phyloP scores from a whole-genome alignment of 2,329 filamentous ascomycete genomes.

The Cordyceps javanica region DNA sequence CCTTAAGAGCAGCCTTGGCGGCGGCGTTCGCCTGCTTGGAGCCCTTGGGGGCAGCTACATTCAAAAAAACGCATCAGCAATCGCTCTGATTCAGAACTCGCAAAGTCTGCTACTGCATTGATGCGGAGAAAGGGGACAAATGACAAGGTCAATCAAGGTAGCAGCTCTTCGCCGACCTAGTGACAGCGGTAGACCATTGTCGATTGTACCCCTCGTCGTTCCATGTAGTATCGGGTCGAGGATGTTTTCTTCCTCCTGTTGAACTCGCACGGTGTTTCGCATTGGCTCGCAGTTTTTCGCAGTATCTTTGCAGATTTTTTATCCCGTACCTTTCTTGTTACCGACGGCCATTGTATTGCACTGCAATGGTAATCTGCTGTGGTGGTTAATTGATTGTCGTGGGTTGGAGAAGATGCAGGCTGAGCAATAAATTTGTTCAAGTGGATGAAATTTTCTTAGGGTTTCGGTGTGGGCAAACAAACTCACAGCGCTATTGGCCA shows the following conservation, averaged over 20 bases:
- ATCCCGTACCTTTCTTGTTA: slow-evolving; percentile 43
- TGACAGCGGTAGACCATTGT: not conserved
- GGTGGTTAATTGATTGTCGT: slow-evolving; percentile 20
- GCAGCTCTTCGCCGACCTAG: no score
- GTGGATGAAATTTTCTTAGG: no score
- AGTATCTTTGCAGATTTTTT: slow-evolving; percentile 16
- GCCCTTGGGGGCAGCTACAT: slow-evolving; percentile 55
- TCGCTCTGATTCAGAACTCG: slow-evolving; percentile 66
- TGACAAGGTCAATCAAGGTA: not conserved
- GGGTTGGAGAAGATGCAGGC: slow-evolving; percentile 13
- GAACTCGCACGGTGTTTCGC: not conserved
- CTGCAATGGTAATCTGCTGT: slow-evolving; percentile 21
- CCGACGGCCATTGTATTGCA: slow-evolving; percentile 28
- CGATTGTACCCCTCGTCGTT: not conserved
- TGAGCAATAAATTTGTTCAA: slow-evolving; percentile 2
- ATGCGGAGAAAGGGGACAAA: slow-evolving; percentile 31
- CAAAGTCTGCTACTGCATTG: slow-evolving; percentile 69
- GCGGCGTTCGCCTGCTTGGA: slow-evolving; percentile 87
- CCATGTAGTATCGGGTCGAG: slow-evolving; percentile 4
- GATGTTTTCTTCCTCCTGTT: slow-evolving; percentile 3
- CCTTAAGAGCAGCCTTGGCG: slow-evolving; percentile 93
- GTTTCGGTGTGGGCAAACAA: slow-evolving; percentile 19
- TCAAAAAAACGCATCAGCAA: slow-evolving; percentile 58
- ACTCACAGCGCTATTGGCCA: slow-evolving; percentile 7
- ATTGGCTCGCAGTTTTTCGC: slow-evolving; percentile 1